Percentiles rank a stretch among this genome's conserved stretches.
These are phyloP conservation scores for Byssochlamys sp. DNA, from an alignment of 2,329 filamentous ascomycete genomes.

Conservation along the genomic window DNA sequence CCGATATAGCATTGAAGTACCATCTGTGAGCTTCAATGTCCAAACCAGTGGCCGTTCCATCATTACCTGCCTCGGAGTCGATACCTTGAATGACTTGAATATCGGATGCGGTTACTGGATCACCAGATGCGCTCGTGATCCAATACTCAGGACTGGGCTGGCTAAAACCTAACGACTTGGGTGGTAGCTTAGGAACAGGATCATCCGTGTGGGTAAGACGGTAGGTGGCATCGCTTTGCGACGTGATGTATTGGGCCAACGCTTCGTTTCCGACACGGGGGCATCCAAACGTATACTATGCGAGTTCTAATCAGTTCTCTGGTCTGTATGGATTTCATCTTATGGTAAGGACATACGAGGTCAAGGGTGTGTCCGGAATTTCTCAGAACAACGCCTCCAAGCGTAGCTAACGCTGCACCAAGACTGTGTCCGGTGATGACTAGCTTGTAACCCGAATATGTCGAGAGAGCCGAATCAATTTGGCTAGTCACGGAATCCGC, in stretches of 20 bases:
- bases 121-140: slow-evolving; percentile 25
- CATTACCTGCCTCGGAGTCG: slow-evolving; percentile 25
- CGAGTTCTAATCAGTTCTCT: not conserved
- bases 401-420: slow-evolving; percentile 39
- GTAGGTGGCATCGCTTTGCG: slow-evolving; percentile 22
- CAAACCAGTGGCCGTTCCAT: slow-evolving; percentile 14
- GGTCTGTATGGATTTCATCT: not conserved
- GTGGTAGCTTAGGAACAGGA: slow-evolving; percentile 30
- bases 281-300: slow-evolving; percentile 34
- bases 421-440: slow-evolving; percentile 40
- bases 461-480: slow-evolving; percentile 28
- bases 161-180: slow-evolving; percentile 20
- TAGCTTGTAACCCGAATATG: slow-evolving; percentile 31
- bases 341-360: slow-evolving; percentile 22
- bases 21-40: slow-evolving; percentile 24
- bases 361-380: slow-evolving; percentile 28
- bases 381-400: slow-evolving; percentile 36
- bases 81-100: slow-evolving; percentile 24
- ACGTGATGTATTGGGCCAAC: slow-evolving; percentile 30
- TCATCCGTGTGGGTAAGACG: slow-evolving; percentile 32
- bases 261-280: slow-evolving; percentile 34
- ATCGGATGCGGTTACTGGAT: slow-evolving; percentile 20
- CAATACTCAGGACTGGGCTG: slow-evolving; percentile 35
- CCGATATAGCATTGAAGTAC: slow-evolving; percentile 14
- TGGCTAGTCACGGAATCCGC: slow-evolving; percentile 22